Percentiles rank a stretch among this genome's conserved stretches.
phyloP scores from a whole-genome alignment of 2,329 filamentous ascomycete species.

The Sodiomyces alkalinus region DNA sequence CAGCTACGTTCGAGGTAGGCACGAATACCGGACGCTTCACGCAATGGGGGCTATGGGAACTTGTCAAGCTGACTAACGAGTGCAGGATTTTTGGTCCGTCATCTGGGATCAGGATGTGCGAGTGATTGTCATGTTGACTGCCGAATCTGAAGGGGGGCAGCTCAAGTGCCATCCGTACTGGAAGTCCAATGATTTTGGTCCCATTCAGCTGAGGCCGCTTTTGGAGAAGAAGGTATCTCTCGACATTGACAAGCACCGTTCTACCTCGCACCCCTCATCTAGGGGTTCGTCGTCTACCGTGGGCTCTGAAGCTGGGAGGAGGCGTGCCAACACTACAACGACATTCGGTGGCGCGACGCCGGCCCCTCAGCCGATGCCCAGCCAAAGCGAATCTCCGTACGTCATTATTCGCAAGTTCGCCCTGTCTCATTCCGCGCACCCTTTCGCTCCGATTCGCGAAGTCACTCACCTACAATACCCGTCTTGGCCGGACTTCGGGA shows the following conservation, averaged over 20 bases:
- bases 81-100: conserved; percentile 90
- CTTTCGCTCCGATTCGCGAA: conserved; percentile 77
- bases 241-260: conserved; percentile 43
- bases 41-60: conserved; percentile 17
- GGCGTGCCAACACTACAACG: conserved; percentile 16
- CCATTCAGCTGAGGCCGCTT: conserved; percentile 57
- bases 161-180: conserved; percentile 94
- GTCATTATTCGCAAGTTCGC: conserved; percentile 81
- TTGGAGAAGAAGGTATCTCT: conserved; percentile 74
- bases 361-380: conserved; percentile 10
- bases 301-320: conserved; percentile 9
- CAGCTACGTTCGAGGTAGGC: conserved; percentile 76
- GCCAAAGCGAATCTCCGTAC: conserved; percentile 46
- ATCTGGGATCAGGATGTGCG: conserved; percentile 94
- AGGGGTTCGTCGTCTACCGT: conserved; percentile 5
- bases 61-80: no score
- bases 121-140: conserved; percentile 92
- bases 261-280: conserved; percentile 9
- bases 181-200: conserved; percentile 64
- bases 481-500: conserved; percentile 94
- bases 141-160: conserved; percentile 83
- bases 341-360: no score
- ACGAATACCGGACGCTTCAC: not conserved
- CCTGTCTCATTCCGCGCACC: conserved; percentile 58
- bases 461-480: conserved; percentile 91